These are phyloP conservation scores for Plectranthus barbatus DNA, from an alignment of 257 asterid species.

Conservation along the genomic window DNA sequence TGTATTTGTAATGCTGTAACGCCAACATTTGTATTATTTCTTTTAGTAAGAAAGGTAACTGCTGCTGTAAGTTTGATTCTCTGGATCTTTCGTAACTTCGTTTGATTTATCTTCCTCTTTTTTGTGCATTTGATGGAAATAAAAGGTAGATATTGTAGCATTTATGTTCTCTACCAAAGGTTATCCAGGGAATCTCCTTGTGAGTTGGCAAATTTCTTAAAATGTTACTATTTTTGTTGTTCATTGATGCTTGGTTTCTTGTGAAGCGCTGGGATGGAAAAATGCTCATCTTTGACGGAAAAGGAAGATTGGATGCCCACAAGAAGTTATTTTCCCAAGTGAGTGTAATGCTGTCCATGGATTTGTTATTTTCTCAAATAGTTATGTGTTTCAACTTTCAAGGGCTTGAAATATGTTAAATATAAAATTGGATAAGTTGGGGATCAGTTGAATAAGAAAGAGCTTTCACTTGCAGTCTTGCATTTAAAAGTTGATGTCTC, in stretches of 20 bases:
- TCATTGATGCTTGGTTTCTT: conserved; percentile 21
- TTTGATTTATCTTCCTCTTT: conserved; percentile 6
- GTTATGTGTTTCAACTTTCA: background rate
- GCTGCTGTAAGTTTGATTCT: conserved; percentile 4
- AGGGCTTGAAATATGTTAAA: conserved; percentile 7
- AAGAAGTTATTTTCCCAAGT: conserved; percentile 52
- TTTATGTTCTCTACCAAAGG: background rate
- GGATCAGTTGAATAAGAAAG: background rate
- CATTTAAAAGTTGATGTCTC: background rate
- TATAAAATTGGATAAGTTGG: no score
- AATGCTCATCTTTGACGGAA: conserved; percentile 23
- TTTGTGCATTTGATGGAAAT: background rate
- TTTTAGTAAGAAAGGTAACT: background rate
- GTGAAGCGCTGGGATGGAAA: conserved; percentile 35
- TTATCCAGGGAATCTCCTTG: background rate
- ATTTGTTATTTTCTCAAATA: background rate
- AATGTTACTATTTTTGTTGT: conserved; percentile 8
- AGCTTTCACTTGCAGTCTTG: no score
- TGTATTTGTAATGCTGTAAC: background rate
- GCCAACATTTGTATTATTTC: conserved; percentile 1
- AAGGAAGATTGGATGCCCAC: conserved; percentile 19
- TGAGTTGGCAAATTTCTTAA: conserved; percentile 1
- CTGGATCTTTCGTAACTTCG: background rate
- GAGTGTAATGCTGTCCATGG: conserved; percentile 27
- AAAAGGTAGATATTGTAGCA: background rate